A percentile compares a stretch with the other conserved stretches of the same genome.
These are phyloP conservation scores for Trametes maxima DNA, from an alignment of 768 basidiomycete species.

Conservation along the genomic window DNA sequence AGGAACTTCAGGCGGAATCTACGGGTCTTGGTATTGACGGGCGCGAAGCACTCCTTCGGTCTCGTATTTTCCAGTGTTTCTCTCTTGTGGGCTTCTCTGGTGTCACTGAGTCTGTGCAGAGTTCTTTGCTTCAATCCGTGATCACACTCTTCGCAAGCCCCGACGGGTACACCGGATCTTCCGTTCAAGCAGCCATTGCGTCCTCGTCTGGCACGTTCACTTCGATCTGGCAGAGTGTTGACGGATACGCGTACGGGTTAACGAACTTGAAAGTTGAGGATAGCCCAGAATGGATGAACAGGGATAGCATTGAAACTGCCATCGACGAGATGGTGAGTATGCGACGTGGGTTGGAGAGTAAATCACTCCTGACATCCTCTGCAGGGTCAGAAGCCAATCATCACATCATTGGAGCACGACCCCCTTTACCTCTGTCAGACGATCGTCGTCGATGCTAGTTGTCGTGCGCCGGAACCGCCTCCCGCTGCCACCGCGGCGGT, in stretches of 20 bases:
- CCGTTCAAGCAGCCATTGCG: constrained; percentile 90
- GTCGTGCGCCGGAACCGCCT: constrained; percentile 63
- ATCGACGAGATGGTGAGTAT: constrained; percentile 73
- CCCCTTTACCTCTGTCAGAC: constrained; percentile 68
- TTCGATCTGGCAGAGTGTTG: constrained; percentile 81
- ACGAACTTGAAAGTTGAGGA: constrained; percentile 66
- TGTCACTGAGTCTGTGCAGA: constrained; percentile 83
- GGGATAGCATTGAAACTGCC: constrained; percentile 78
- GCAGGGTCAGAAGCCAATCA: constrained; percentile 74
- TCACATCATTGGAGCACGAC: constrained; percentile 88
- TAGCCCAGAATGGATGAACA: constrained; percentile 45
- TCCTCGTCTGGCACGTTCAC: constrained; percentile 83
- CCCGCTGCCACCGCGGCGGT: constrained; percentile 83
- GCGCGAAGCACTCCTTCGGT: constrained; percentile 80
- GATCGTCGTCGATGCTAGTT: constrained; percentile 38
- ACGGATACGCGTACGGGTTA: constrained; percentile 92
- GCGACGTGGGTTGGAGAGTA: background rate
- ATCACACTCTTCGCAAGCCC: constrained; percentile 84
- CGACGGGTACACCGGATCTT: constrained; percentile 80
- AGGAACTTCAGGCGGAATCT: constrained; percentile 35
- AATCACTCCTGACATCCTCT: background rate
- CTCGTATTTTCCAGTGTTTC: constrained; percentile 90
- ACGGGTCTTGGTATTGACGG: constrained; percentile 65
- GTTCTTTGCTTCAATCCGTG: constrained; percentile 76
- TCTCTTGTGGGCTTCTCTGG: constrained; percentile 75